Evolutionary conservation across 495 filamentous ascomycete genomes (phyloP), one percentile per base, ranked within the genome.

Genomic region (Lophium mytilinum): DNA sequence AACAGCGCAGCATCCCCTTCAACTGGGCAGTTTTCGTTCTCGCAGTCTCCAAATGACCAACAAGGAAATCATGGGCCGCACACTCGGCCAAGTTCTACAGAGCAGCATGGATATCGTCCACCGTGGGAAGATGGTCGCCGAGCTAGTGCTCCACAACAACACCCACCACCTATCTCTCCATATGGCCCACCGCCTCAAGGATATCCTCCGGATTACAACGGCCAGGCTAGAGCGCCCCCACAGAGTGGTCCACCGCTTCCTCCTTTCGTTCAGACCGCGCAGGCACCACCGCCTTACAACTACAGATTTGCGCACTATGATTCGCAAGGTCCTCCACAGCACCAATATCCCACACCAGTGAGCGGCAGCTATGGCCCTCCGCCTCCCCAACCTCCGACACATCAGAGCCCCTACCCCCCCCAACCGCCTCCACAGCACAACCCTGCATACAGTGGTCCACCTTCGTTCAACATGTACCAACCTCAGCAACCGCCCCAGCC

Each of bases 341-440:
- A 30, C 21, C 45, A 24, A 24, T 48, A 48, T 30, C 14, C 45
- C 14, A n/a, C 9, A 24, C 45, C 45, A 24, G 45, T 48, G 17
- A 48, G 45, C 8, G 45, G 45, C 33, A 48, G 14, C 14, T 48
- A 48, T 24, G 21, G 21, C 10, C 45, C 17, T 24, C 45, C 45
- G 30, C 43, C 43, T 17, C 43, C 43, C 10, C 50, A 56, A 3
- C 53, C 56, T 24, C 36, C 56, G 0, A 41, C 61, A 34, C 61
- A 60, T 41, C 61, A 59, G 49, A 64, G 57, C 53, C 57, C 56
- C 18, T 60, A 64, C 17, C 53, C 47, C 34, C 46, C 56, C 50
- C 50, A 43, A 46, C 54, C 4, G 17, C 17, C 46, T 37, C 21
- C 60, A 35, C 48, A 58, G 30, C 52, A 50, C n/a, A 46, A 18